Conservation (phyloP, 306 rosid genomes). For the Neltuma alba region DNA sequence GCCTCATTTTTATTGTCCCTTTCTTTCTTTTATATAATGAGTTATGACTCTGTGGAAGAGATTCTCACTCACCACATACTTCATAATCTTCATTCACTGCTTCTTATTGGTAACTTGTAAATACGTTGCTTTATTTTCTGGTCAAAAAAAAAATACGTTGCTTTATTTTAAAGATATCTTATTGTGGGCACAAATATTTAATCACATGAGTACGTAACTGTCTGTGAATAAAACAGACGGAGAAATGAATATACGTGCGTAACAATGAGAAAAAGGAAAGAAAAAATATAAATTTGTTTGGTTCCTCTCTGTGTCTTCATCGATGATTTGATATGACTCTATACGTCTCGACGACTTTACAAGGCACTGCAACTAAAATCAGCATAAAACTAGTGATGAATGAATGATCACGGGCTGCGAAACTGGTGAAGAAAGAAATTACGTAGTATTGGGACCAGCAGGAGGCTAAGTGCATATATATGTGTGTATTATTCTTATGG, state of each 20-base stretch:
- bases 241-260: neutral
- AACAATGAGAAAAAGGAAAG: neutral
- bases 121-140: too few relatives aligned
- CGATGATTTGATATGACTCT: neutral
- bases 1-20: neutral
- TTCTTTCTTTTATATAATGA: neutral
- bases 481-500: too few relatives aligned
- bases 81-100: neutral
- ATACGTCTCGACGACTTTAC: neutral
- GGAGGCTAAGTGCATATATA: too few relatives aligned
- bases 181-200: too few relatives aligned
- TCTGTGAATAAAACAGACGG: neutral
- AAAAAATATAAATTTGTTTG: neutral
- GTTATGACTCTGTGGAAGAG: neutral
- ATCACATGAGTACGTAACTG: too few relatives aligned
- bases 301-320: neutral
- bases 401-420: neutral
- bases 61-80: neutral
- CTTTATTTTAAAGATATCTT: neutral
- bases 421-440: neutral
- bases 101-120: neutral
- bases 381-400: neutral
- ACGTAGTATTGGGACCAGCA: too few relatives aligned
- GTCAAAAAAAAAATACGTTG: too few relatives aligned
- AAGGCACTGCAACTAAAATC: neutral